phyloP scores from a whole-genome alignment of 2,329 filamentous ascomycete species.

The Botrytis deweyae region DNA sequence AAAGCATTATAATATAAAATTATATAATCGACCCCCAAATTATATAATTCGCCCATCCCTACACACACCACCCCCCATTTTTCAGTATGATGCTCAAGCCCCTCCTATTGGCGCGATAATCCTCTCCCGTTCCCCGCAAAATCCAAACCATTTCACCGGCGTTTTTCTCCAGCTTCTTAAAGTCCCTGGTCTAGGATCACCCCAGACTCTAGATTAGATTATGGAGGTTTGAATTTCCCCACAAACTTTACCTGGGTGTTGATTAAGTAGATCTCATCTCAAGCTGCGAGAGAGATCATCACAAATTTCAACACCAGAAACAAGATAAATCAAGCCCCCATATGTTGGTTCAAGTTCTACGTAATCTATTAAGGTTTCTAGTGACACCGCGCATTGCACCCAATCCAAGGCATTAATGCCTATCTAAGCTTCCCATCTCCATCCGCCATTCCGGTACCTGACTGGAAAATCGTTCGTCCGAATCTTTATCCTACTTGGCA shows the following conservation, averaged over 20 bases:
- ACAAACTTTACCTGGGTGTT: not conserved
- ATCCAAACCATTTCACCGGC: not conserved
- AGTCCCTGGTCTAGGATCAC: not conserved
- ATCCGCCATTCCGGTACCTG: not conserved
- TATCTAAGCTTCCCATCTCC: not conserved
- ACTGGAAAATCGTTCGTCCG: not conserved
- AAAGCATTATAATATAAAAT: too few species aligned
- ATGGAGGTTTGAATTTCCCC: not conserved
- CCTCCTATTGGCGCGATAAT: slow-evolving; percentile 26
- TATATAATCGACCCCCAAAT: too few species aligned
- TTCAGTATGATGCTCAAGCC: not conserved
- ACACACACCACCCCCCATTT: not conserved
- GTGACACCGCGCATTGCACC: not conserved
- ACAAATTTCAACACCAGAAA: not conserved
- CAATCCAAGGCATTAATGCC: not conserved
- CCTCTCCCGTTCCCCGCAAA: slow-evolving; percentile 23
- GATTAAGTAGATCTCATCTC: not conserved
- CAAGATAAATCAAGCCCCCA: not conserved
- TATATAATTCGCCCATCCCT: too few species aligned
- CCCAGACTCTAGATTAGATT: not conserved
- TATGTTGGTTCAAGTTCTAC: not conserved
- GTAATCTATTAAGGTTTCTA: not conserved
- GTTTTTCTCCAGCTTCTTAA: not conserved
- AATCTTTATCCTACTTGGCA: not conserved
- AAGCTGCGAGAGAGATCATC: not conserved